phyloP scores from a whole-genome alignment of 2,329 filamentous ascomycete genomes.

The Microascus cirrosus region DNA sequence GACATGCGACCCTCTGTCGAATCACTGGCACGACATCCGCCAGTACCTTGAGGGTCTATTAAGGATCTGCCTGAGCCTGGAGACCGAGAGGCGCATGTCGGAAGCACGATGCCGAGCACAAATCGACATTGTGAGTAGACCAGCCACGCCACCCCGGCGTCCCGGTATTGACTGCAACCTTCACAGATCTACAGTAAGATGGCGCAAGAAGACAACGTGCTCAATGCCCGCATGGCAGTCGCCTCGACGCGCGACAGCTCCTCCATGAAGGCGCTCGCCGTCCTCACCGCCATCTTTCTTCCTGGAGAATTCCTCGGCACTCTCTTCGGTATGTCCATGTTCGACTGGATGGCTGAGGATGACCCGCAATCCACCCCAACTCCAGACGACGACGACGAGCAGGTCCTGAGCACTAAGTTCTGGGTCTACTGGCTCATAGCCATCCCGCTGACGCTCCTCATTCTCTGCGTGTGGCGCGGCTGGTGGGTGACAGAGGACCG shows the following conservation, averaged over 20 bases:
- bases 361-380: conserved; percentile 9
- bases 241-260: conserved; percentile 29
- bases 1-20: conserved; percentile 4
- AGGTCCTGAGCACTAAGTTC: conserved; percentile 26
- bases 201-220: conserved; percentile 35
- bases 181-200: conserved; percentile 33
- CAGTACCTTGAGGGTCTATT: conserved; percentile 32
- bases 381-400: conserved; percentile 6
- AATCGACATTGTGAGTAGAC: conserved; percentile 29
- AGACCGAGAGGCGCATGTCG: conserved; percentile 33
- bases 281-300: conserved; percentile 35
- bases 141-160: conserved; percentile 3
- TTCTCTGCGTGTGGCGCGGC: conserved; percentile 28
- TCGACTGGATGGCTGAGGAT: conserved; percentile 28
- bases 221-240: conserved; percentile 28
- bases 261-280: conserved; percentile 34
- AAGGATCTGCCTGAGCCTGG: conserved; percentile 29
- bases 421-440: conserved; percentile 35
- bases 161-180: neutral
- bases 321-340: conserved; percentile 35
- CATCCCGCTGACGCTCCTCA: conserved; percentile 28
- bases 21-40: conserved; percentile 34
- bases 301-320: conserved; percentile 33
- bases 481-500: conserved; percentile 37
- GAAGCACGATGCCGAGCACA: conserved; percentile 33